phyloP scores from a whole-genome alignment of 2,329 filamentous ascomycete genomes.

The Diplocarpon mali region DNA sequence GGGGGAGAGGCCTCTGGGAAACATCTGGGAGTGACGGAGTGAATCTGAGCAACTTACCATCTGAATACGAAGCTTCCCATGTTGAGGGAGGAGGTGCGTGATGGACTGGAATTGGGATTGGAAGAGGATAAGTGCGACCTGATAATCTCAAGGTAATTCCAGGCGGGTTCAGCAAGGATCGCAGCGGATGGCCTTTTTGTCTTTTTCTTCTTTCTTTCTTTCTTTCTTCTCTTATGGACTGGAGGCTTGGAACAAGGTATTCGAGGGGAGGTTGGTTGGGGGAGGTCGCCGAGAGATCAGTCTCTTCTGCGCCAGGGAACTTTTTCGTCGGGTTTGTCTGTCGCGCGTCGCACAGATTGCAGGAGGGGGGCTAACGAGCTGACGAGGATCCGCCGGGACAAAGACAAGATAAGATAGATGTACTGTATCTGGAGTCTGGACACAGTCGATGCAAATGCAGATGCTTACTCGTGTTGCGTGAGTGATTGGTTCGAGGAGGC shows the following conservation, averaged over 20 bases:
- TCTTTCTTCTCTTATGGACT: no score
- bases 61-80: constrained; percentile 31
- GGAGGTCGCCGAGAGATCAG: constrained; percentile 3
- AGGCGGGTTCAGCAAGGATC: no score
- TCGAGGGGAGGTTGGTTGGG: constrained; percentile 2
- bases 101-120: not conserved
- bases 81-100: constrained; percentile 4
- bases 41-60: constrained; percentile 26
- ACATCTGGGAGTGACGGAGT: not conserved
- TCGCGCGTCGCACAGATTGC: not conserved
- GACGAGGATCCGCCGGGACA: not conserved
- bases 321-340: constrained; percentile 1
- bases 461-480: no score
- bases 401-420: not conserved
- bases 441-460: no score
- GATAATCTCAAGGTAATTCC: not conserved
- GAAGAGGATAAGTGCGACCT: not conserved
- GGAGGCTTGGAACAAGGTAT: no score
- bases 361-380: not conserved
- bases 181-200: no score
- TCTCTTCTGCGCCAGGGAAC: constrained; percentile 1
- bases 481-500: no score
- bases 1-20: no score
- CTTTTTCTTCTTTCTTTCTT: no score
- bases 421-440: no score